phyloP scores from a whole-genome alignment of 306 rosid species.

The Corylus americana region DNA sequence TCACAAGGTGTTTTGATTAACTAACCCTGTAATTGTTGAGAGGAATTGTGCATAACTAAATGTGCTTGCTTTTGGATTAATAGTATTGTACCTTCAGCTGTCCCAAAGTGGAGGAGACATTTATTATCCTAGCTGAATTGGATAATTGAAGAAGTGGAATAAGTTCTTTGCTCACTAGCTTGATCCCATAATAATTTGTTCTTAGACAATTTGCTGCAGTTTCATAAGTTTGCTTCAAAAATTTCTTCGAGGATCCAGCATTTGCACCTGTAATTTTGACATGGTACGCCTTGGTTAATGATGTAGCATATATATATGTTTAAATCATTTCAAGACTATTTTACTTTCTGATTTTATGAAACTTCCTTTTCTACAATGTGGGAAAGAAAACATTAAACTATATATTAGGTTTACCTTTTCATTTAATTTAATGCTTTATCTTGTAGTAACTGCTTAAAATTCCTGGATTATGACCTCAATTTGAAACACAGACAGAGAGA shows the following conservation, averaged over 20 bases:
- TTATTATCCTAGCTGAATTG: too few relatives aligned
- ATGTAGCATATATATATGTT: neutral
- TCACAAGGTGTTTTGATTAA: too few relatives aligned
- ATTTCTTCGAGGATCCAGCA: neutral
- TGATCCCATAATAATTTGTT: neutral
- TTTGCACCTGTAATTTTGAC: neutral
- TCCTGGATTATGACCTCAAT: neutral
- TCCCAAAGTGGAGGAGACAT: too few relatives aligned
- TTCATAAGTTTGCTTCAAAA: neutral
- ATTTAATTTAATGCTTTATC: neutral
- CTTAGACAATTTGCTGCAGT: neutral
- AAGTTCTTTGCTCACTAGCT: neutral
- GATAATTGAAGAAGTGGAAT: neutral
- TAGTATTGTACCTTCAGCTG: too few relatives aligned
- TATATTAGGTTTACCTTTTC: too few relatives aligned
- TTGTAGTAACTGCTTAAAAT: neutral
- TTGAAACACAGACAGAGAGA: neutral
- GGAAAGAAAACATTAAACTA: neutral
- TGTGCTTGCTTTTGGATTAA: too few relatives aligned
- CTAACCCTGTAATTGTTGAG: too few relatives aligned
- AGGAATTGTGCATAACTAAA: too few relatives aligned
- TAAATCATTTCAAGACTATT: too few relatives aligned
- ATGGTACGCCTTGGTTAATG: neutral
- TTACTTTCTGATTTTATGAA: too few relatives aligned
- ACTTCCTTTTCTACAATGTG: too few relatives aligned